Base-by-base conservation (phyloP, 192 early-diverging fungal species). In the Phlyctochytrium bullatum region DNA sequence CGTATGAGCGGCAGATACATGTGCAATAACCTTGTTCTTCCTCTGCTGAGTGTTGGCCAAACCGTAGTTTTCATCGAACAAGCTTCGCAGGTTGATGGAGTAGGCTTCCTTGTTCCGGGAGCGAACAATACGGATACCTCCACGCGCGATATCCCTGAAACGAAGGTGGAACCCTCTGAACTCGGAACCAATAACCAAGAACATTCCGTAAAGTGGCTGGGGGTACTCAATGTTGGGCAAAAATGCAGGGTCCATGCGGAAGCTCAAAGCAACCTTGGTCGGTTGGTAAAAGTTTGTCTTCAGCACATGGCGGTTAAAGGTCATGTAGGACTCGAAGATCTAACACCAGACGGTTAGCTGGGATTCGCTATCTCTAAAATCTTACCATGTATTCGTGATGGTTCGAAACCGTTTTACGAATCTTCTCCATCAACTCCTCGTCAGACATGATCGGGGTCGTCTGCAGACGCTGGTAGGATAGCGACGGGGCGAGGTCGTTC, bases 261-360 rank as follows among this genome's bases (percentile, higher is more conserved):
- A 98, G 40, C 94, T 97, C 29, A 98, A 86, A 30, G 96, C 96
- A n/a, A 98, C 96, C 89, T 98, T 98, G 73, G 96, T 97, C 33
- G 94, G 90, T 83, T 98, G 95, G 86, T 97, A 98, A 71, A 98
- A 97, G 86, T 98, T 98, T 78, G 96, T 98, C 88, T 98, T 98
- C 68, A 97, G 85, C 35, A 97, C 91, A 77, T 96, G 92, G 80
- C 90, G 84, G 88, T 98, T 98, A 84, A 98, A 97, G 60, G 90
- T 90, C 25, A 98, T 76, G 82, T 96, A 90, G 16, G 94, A 88
- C 78, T 97, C 91, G 73, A 98, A 88, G 64, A 85, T 79, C 75
- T 78, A 31, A 30, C 3, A 52, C 2, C 34, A 52, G 36, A 36
- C 34, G 17, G 4, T 24, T 4, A 65, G 27, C 17, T 25, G 50